Evolutionary conservation across 371 early-diverging fungal species (phyloP), one percentile per base, ranked within the genome.

Genomic region (Saksenaea oblongispora): DNA sequence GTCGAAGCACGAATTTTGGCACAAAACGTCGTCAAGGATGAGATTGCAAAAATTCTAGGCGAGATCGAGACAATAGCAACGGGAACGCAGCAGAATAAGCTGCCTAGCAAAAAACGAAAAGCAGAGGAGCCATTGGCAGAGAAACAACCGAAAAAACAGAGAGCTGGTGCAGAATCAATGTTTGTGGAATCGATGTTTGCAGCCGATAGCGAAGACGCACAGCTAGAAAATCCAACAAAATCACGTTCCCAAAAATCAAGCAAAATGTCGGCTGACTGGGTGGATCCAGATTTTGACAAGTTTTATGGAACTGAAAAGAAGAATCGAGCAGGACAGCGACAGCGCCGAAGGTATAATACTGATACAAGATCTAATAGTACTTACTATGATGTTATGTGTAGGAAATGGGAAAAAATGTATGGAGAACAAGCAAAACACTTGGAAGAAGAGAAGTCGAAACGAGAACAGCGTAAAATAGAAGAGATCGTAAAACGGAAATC

Each of bases 401-500:
- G 80, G 47, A 67, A 72, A 63, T 76, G 72, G 69, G 82, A 81
- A 56, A 71, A 74, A 36, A 51, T 69, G 54, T 79, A 76, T 59
- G 82, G 82, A 15, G 54, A 62, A 22, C 63, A 78, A 31, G 82
- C 82, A 35, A 81, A 75, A 5, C 82, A 81, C 55, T 44, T 81
- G 28, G 58, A 47, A 35, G 37, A 37, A 22, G 35, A 42, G 35
- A 24, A 65, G 56, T 31, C 27, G 26, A 34, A 28, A 37, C 36
- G 51, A 28, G 42, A 60, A 68, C 71, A 62, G 65, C 66, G 56
- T 70, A 75, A 55, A 61, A 44, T 22, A 47, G 24, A 18, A 22
- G 51, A 47, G 18, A n/a, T 47, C 22, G 22, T 47, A 47, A 47
- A 47, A 11, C n/a, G 18, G 28, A 59, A 59, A n/a, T 26, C 42